phyloP scores from a whole-genome alignment of 176 grass and related monocot genomes.

The Raddia distichophylla region DNA sequence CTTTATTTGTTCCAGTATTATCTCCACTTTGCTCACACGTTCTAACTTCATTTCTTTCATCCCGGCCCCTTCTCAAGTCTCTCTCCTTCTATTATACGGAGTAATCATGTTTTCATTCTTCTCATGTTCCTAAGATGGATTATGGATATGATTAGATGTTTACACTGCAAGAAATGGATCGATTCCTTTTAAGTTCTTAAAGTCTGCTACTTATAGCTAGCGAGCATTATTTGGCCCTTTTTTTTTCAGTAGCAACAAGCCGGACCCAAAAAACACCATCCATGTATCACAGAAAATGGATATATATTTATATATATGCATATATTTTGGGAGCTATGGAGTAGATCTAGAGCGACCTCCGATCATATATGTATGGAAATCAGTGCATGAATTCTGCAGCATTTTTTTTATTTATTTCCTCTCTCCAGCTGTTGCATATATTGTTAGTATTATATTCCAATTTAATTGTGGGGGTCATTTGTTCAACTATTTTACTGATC shows the following conservation, averaged over 20 bases:
- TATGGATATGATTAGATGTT: not conserved
- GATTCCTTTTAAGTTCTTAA: no score
- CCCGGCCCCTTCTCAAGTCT: no score
- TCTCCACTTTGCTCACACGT: not conserved
- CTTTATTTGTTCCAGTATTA: not conserved
- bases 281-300: not conserved
- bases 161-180: not conserved
- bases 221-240: not conserved
- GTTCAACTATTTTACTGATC: not conserved
- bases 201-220: not conserved
- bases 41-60: not conserved
- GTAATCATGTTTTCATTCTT: not conserved
- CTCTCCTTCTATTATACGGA: not conserved
- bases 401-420: not conserved
- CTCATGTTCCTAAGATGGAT: not conserved
- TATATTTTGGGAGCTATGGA: not conserved
- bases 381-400: not conserved
- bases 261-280: not conserved
- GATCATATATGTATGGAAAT: no score
- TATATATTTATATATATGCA: not conserved
- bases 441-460: not conserved
- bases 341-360: slow-evolving; percentile 1
- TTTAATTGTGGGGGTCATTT: not conserved
- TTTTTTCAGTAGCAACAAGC: not conserved
- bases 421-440: slow-evolving; percentile 3